Evolutionary conservation across 345 rosid genomes (phyloP).

Genomic region (Gossypium raimondii): DNA sequence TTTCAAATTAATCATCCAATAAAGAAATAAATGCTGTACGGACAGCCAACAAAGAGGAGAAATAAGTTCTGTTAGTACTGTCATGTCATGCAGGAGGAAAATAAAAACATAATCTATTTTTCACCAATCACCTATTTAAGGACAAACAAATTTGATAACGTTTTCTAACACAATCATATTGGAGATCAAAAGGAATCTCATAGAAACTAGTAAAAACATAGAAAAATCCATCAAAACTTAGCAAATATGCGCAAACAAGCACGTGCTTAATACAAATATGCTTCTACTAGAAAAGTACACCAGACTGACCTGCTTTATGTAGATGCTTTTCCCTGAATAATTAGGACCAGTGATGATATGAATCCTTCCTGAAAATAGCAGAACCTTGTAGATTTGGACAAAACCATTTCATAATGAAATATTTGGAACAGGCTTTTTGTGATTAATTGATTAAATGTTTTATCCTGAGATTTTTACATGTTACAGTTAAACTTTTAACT

Average conservation of each 20-base stretch:
- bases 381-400: constrained; percentile 8
- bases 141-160: not conserved
- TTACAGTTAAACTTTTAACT: constrained; percentile 13
- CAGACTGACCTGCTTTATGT: constrained; percentile 73
- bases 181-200: not conserved
- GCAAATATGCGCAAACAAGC: not conserved
- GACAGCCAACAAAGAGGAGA: not conserved
- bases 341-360: constrained; percentile 93
- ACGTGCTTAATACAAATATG: not conserved
- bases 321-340: constrained; percentile 96
- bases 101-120: not conserved
- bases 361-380: constrained; percentile 53
- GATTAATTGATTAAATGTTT: not conserved
- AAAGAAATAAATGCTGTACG: not conserved
- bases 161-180: not conserved
- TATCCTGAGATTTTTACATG: constrained; percentile 13
- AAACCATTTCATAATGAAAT: not conserved
- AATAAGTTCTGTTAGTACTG: not conserved
- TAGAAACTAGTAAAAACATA: not conserved
- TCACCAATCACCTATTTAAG: not conserved
- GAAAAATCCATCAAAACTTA: not conserved
- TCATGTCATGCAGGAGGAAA: not conserved
- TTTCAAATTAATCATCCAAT: not conserved
- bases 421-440: not conserved
- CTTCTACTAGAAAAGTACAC: constrained; percentile 1